A percentile compares a stretch with the other conserved stretches of the same genome.
Conservation (phyloP, 768 basidiomycete species). For the Leccinellum albellum region DNA sequence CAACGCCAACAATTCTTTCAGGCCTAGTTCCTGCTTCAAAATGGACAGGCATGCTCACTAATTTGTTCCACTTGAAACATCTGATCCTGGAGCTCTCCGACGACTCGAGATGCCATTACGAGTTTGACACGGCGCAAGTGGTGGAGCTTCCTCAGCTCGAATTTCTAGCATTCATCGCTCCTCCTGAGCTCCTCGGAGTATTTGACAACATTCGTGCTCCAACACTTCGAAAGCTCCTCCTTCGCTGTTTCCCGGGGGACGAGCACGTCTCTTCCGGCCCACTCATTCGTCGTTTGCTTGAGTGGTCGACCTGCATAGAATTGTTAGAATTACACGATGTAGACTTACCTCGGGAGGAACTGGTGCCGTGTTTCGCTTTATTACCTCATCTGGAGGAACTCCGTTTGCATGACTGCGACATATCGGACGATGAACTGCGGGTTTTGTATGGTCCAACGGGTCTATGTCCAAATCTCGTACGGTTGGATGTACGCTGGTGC, state of each 20-base stretch:
- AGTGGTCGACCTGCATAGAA: conserved; percentile 33
- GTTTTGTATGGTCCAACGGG: conserved; percentile 37
- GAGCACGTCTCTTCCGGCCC: conserved; percentile 27
- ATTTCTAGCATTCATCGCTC: conserved; percentile 29
- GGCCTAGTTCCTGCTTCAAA: conserved; percentile 21
- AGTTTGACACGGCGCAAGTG: conserved; percentile 8
- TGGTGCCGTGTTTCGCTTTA: conserved; percentile 32
- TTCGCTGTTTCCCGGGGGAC: conserved; percentile 32
- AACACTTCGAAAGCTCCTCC: conserved; percentile 34
- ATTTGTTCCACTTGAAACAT: conserved; percentile 37
- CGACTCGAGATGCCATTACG: conserved; percentile 24
- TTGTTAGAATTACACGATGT: conserved; percentile 49
- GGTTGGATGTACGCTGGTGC: conserved; percentile 60
- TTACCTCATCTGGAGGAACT: conserved; percentile 45
- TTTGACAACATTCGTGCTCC: conserved; percentile 35
- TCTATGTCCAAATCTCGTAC: conserved; percentile 44
- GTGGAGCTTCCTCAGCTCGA: conserved; percentile 25
- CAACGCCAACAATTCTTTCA: conserved; percentile 14
- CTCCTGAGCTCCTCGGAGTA: conserved; percentile 27
- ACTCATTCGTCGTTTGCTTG: conserved; percentile 28
- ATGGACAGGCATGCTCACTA: conserved; percentile 33
- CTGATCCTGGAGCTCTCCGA: conserved; percentile 40
- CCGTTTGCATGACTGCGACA: conserved; percentile 55
- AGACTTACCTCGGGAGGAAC: conserved; percentile 38
- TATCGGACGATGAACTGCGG: conserved; percentile 43